phyloP scores from a whole-genome alignment of 768 basidiomycete genomes.

The Dendrothele bispora region DNA sequence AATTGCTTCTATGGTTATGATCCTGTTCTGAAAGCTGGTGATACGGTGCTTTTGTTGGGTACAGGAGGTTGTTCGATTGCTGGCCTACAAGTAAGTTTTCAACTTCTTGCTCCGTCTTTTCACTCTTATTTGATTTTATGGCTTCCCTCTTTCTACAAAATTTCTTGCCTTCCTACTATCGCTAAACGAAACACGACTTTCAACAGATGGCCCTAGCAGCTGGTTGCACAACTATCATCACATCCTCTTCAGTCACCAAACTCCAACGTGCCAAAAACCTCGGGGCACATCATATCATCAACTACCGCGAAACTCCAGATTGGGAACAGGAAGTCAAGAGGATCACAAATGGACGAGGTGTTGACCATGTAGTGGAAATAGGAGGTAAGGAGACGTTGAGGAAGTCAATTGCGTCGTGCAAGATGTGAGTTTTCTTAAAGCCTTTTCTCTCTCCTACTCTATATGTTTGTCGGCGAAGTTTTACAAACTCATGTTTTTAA shows the following conservation, averaged over 20 bases:
- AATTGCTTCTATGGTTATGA: slow-evolving; percentile 38
- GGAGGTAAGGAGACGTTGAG: no score
- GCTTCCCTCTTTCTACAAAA: slow-evolving; percentile 45
- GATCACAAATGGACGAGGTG: slow-evolving; percentile 24
- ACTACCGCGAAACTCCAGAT: slow-evolving; percentile 46
- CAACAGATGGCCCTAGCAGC: slow-evolving; percentile 51
- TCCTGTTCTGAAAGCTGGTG: slow-evolving; percentile 41
- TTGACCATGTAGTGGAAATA: slow-evolving; percentile 21
- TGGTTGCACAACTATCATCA: slow-evolving; percentile 50
- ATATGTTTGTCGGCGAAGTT: no score
- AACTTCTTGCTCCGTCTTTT: background rate
- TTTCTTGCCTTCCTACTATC: no score
- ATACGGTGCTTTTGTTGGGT: slow-evolving; percentile 45
- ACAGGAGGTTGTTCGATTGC: slow-evolving; percentile 46
- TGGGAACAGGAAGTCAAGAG: slow-evolving; percentile 50
- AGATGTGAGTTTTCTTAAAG: no score
- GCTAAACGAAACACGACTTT: no score
- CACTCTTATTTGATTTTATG: slow-evolving; percentile 19
- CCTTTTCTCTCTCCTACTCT: no score
- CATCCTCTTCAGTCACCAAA: slow-evolving; percentile 51
- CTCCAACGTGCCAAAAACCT: slow-evolving; percentile 38
- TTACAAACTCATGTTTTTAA: no score
- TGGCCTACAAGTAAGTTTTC: background rate
- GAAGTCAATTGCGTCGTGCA: no score
- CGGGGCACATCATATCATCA: slow-evolving; percentile 46